A percentile compares a stretch with the other conserved stretches of the same genome.
Conservation (phyloP, 2,329 filamentous ascomycete genomes). For the Colletotrichum chrysophilum region DNA sequence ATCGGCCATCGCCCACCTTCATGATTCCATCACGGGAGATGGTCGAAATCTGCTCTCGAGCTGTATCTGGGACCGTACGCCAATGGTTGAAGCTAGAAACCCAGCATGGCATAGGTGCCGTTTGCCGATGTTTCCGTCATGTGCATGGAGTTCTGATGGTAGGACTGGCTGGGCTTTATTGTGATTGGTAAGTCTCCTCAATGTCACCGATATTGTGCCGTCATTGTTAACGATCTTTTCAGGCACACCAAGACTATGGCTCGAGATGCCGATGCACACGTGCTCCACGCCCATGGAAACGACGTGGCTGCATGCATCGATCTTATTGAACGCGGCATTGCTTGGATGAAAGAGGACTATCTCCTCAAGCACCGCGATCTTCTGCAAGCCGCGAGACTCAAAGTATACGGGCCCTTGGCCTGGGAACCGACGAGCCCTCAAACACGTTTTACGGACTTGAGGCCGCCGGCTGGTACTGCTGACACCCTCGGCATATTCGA, state of each 20-base stretch:
- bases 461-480: neutral
- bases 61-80: slow-evolving; percentile 23
- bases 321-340: slow-evolving; percentile 11
- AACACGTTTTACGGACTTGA: neutral
- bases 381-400: slow-evolving; percentile 18
- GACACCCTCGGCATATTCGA: neutral
- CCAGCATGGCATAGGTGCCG: slow-evolving; percentile 21
- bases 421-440: neutral
- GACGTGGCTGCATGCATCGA: slow-evolving; percentile 19
- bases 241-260: slow-evolving; percentile 4
- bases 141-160: slow-evolving; percentile 26
- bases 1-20: slow-evolving; percentile 28
- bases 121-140: slow-evolving; percentile 25
- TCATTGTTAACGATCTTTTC: neutral
- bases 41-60: slow-evolving; percentile 25
- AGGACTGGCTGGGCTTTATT: slow-evolving; percentile 27
- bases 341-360: neutral
- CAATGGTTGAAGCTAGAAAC: slow-evolving; percentile 25
- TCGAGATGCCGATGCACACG: neutral
- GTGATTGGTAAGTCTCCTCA: slow-evolving; percentile 26
- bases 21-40: slow-evolving; percentile 29
- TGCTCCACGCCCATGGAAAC: slow-evolving; percentile 6
- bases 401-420: slow-evolving; percentile 14
- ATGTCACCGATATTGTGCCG: neutral
- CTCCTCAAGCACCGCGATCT: slow-evolving; percentile 12